Base-by-base conservation (phyloP, 352 stramenopile species). In the Phytophthora pistaciae region DNA sequence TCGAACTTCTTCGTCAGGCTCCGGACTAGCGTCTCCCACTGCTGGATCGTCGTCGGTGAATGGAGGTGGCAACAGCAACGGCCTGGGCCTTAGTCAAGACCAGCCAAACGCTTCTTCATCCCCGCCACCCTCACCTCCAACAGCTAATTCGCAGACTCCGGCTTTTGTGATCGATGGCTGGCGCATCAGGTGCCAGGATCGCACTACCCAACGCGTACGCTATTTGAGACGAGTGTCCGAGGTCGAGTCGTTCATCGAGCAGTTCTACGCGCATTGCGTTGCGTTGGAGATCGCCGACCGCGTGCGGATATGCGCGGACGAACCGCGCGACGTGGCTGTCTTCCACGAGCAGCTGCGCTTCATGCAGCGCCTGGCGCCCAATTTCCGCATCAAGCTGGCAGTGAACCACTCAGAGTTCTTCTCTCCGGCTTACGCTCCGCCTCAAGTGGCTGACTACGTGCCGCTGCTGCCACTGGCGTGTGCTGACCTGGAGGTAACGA, bases 371-470 rank as follows among this genome's bases (percentile, higher is more conserved):
- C 63, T 90, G 20, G 87, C 87, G 13, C 87, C 87, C 0, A 78
- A 77, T 31, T 92, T 94, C 73, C 74, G 81, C 31, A 75, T 93
- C 65, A 94, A 94, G 74, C 57, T 94, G 18, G 87, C 87, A 5
- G 79, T 94, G 27, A 93, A 94, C 50, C 82, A 91, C 53, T 70
- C 90, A 9, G 87, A 91, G 44, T 94, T 94, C 48, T 77, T 94
- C 42, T 78, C 74, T 25, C 60, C 66, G 50, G 72, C 74, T 44
- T 90, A 87, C 33, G 72, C 84, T 27, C 85, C 85, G 25, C 74
- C 80, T 27, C 82, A 93, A 64, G 83, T 94, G 27, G 78, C 91
- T 9, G 87, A 93, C 65, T 86, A 87, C 40, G 87, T 94, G 53
- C 87, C 87, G 21, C 74, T 93, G 21, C 62, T 94, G 44, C 87